A percentile compares a stretch with the other conserved stretches of the same genome.
Evolutionary conservation across 2,329 filamentous ascomycete genomes (phyloP).

Genomic region (Trichoderma sp.): DNA sequence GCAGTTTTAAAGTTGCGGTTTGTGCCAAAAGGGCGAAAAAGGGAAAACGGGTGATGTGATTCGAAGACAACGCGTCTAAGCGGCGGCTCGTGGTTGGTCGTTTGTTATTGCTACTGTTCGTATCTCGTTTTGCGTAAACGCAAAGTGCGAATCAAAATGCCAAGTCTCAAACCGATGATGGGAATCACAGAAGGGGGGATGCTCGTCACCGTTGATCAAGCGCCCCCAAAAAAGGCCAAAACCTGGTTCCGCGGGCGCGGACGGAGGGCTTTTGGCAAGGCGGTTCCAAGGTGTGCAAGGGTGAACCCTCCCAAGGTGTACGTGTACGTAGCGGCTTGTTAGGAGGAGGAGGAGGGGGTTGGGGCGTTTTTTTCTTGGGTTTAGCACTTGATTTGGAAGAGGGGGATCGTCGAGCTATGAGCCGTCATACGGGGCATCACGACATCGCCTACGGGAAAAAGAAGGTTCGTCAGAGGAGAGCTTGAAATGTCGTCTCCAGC

Average conservation of each 20-base stretch:
- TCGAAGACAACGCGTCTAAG: background rate
- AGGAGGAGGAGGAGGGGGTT: too few relatives aligned
- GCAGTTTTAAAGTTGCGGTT: background rate
- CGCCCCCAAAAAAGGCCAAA: background rate
- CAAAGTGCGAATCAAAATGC: too few relatives aligned
- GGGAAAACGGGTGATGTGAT: constrained; percentile 1
- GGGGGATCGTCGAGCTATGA: constrained; percentile 13
- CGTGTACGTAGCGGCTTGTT: too few relatives aligned
- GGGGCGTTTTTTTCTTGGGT: background rate
- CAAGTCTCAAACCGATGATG: background rate
- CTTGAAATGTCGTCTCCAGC: background rate
- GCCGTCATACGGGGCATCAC: background rate
- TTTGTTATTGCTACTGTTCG: too few relatives aligned
- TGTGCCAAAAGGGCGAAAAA: background rate
- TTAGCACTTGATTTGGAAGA: constrained; percentile 6
- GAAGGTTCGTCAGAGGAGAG: background rate
- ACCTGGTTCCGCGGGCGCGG: background rate
- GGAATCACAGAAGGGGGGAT: background rate
- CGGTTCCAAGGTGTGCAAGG: background rate
- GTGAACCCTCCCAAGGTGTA: too few relatives aligned
- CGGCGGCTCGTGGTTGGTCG: background rate
- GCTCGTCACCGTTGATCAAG: background rate
- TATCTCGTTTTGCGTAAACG: too few relatives aligned
- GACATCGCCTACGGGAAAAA: background rate
- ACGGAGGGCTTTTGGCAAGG: background rate